Conservation (phyloP, 805 yeast genomes). For the Myxozyma mucilagina region DNA sequence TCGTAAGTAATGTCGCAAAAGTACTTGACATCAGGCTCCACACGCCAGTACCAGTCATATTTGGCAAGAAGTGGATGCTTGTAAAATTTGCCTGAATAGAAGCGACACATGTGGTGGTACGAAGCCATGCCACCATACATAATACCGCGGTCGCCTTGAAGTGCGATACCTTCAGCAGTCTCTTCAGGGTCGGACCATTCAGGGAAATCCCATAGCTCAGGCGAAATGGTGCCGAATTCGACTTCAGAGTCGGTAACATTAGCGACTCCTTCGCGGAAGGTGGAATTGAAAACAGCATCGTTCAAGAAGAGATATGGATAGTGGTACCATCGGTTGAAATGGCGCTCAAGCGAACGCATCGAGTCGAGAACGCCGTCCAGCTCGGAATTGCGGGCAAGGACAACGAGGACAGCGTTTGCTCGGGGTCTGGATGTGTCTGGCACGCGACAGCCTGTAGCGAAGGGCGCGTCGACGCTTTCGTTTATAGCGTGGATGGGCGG, state of each 20-base stretch:
- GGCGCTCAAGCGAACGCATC: constrained; percentile 74
- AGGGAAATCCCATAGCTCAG: constrained; percentile 71
- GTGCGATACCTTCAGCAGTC: constrained; percentile 58
- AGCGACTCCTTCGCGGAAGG: constrained; percentile 57
- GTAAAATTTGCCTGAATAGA: constrained; percentile 79
- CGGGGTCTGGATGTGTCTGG: constrained; percentile 51
- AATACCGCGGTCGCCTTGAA: constrained; percentile 80
- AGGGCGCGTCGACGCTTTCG: constrained; percentile 47
- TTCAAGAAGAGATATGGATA: constrained; percentile 92
- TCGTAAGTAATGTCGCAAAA: constrained; percentile 91
- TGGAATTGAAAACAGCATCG: constrained; percentile 68
- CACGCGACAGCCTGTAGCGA: constrained; percentile 54
- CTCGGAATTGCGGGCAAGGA: constrained; percentile 80
- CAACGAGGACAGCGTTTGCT: constrained; percentile 82
- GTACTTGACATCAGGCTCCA: constrained; percentile 89
- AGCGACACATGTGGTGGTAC: constrained; percentile 96
- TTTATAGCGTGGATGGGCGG: constrained; percentile 22
- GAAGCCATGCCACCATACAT: constrained; percentile 80
- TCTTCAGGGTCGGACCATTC: constrained; percentile 46
- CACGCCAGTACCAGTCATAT: constrained; percentile 93
- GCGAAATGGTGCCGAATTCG: constrained; percentile 68
- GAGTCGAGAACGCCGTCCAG: constrained; percentile 72
- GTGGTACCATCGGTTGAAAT: constrained; percentile 89
- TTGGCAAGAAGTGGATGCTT: constrained; percentile 70
- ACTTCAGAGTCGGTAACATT: constrained; percentile 60